Conservation (phyloP, 306 rosid species). For the Quercus ilex region DNA sequence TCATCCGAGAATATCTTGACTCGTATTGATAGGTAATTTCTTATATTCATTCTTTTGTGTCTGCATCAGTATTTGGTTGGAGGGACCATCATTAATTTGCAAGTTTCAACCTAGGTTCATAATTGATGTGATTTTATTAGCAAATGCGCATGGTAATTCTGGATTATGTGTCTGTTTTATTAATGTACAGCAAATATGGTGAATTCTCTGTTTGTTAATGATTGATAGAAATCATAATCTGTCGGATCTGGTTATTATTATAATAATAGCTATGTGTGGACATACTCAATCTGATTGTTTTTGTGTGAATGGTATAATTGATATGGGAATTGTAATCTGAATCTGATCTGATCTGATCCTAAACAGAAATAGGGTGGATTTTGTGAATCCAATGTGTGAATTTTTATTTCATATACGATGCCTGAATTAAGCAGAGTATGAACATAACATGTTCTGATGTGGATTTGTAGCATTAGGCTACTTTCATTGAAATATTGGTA, state of each 20-base stretch:
- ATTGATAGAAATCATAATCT: neutral
- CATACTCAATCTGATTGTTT: too few species aligned
- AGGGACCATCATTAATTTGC: neutral
- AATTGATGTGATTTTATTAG: neutral
- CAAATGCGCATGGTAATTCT: neutral
- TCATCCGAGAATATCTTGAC: conserved; percentile 87
- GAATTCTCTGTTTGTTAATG: neutral
- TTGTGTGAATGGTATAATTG: neutral
- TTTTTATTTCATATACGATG: neutral
- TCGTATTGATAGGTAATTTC: conserved; percentile 79
- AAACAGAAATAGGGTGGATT: neutral
- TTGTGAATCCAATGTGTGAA: neutral
- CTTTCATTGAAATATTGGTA: neutral
- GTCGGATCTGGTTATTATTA: neutral
- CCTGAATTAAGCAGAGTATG: neutral
- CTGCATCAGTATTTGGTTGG: conserved; percentile 5
- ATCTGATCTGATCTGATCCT: neutral
- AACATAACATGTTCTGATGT: neutral
- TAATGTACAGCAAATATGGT: neutral
- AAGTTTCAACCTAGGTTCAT: neutral
- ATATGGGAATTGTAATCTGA: neutral
- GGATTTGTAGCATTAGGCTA: neutral
- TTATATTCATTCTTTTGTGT: neutral
- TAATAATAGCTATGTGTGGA: neutral
- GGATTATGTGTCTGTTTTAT: neutral